Base-by-base conservation (phyloP, 805 yeast genomes). In the Suhomyces sp. region DNA sequence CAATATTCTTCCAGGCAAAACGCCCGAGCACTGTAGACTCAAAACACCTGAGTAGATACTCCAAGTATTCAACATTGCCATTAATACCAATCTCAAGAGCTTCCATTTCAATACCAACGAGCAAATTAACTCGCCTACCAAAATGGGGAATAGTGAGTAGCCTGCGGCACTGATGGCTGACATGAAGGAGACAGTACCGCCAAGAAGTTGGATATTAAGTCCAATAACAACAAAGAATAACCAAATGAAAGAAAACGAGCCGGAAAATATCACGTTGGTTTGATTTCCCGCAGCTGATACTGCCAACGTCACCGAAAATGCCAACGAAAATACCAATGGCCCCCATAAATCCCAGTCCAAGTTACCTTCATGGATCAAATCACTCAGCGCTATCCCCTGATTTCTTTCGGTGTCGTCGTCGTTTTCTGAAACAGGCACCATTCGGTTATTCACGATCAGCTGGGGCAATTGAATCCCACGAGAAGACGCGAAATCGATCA, bases 301-400 rank as follows among this genome's bases (percentile, higher is more conserved):
- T 2, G 85, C 81, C 57, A 85, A 66, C 22, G 79, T 70, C 24
- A 84, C 80, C 3, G 88, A 72, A 51, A 82, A 81, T 31, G 74
- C 63, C 52, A 86, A 70, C 10, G 86, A 79, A 61, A 86, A 86
- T 29, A 86, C 71, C 51, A 86, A 69, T 5, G 91, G 91, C 2
- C 91, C 91, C 90, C 90, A 82, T 48, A 82, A 66, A 64, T 82
- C 86, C 86, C 86, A 82, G 51, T 82, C 86, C 49, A 81, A 62
- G 49, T 58, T 67, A 15, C 54, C 58, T 27, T 57, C 51, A 26
- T 42, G 46, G 26, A 53, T 46, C 47, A 55, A 42, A 47, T 54
- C 23, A 44, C 41, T 24, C 49, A 51, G 19, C 57, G 62, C 42
- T 56, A 56, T 56, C 10, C 73, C 74, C 50, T 69, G 67, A 17